A percentile compares a stretch with the other conserved stretches of the same genome.
These are phyloP conservation scores for Trifolium dubium DNA, from an alignment of 306 rosid species.

Conservation along the genomic window DNA sequence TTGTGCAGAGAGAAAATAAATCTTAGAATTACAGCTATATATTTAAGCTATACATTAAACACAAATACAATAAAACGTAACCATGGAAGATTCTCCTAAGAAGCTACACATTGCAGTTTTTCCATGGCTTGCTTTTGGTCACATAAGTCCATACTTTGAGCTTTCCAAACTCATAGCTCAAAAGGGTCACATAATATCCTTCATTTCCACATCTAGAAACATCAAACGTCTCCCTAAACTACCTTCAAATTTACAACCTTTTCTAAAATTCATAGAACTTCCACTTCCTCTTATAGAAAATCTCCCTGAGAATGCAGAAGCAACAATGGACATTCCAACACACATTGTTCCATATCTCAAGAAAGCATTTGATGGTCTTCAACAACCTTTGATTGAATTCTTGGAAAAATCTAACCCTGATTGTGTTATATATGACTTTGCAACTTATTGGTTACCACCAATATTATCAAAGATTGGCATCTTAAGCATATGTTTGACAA, in stretches of 20 bases:
- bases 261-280: constrained; percentile 30
- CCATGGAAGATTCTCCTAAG: constrained; percentile 6
- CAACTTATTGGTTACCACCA: constrained; percentile 6
- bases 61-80: background rate
- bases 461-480: background rate
- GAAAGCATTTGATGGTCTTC: constrained; percentile 38
- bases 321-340: constrained; percentile 9
- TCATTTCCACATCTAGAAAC: constrained; percentile 58
- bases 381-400: constrained; percentile 30
- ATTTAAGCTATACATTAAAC: background rate
- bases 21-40: too few species aligned
- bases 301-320: background rate
- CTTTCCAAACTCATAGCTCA: constrained; percentile 51
- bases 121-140: constrained; percentile 64
- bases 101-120: constrained; percentile 46
- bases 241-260: constrained; percentile 32
- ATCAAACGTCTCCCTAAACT: constrained; percentile 51
- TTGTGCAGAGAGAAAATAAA: too few species aligned
- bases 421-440: constrained; percentile 19
- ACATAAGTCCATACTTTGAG: constrained; percentile 50
- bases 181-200: constrained; percentile 51
- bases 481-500: background rate
- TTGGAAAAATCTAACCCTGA: background rate
- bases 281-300: constrained; percentile 6
- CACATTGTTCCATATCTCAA: constrained; percentile 24